Conservation (phyloP, 352 stramenopile genomes). For the Pythium folliculosum region DNA sequence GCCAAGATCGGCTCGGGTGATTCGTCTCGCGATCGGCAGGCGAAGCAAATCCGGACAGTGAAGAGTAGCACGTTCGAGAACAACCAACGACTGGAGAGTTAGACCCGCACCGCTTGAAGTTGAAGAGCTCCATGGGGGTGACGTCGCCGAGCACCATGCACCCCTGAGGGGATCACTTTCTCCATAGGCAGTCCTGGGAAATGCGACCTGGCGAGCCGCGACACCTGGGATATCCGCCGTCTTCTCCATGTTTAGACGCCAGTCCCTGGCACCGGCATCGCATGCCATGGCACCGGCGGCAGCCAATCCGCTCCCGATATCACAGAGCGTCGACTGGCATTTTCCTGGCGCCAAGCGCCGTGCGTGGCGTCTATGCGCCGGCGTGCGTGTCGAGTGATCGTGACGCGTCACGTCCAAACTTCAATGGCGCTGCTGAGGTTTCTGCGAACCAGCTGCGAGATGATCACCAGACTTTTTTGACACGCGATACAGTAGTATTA, state of each 20-base stretch:
- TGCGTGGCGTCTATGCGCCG: background rate
- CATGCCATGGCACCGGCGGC: too few relatives aligned
- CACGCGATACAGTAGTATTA: too few relatives aligned
- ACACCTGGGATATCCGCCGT: too few relatives aligned
- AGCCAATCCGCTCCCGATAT: background rate
- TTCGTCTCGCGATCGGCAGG: background rate
- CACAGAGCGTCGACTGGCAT: background rate
- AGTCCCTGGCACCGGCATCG: too few relatives aligned
- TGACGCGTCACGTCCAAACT: conserved; percentile 29
- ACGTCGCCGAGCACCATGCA: background rate
- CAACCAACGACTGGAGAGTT: background rate
- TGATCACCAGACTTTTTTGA: background rate
- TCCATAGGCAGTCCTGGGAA: too few relatives aligned
- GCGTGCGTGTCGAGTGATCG: conserved; percentile 2
- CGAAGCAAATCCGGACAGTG: background rate
- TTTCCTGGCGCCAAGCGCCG: too few relatives aligned
- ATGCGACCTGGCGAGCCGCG: too few relatives aligned
- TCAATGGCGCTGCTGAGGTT: conserved; percentile 26
- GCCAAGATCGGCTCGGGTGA: background rate
- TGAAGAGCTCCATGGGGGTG: background rate
- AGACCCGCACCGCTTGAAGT: background rate
- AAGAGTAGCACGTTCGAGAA: background rate
- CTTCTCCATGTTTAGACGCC: too few relatives aligned
- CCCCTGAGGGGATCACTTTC: too few relatives aligned
- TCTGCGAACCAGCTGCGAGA: background rate